Evolutionary conservation across 345 rosid genomes (phyloP).

Genomic region (Euphorbia peplus): DNA sequence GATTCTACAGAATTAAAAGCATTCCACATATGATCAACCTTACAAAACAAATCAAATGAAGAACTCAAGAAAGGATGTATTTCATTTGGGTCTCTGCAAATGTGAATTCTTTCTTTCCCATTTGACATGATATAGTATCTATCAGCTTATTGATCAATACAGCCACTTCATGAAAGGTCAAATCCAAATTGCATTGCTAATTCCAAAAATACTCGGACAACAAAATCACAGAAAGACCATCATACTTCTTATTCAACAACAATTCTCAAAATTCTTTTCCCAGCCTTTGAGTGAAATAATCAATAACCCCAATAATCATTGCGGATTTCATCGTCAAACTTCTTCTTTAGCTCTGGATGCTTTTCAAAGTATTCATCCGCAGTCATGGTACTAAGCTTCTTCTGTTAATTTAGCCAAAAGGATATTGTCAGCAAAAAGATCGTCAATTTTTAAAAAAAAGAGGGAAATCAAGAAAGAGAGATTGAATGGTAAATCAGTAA

Average conservation of each 20-base stretch:
- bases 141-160: not conserved
- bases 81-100: not conserved
- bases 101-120: not conserved
- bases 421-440: not conserved
- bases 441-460: not conserved
- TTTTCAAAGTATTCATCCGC: slow-evolving; percentile 95
- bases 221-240: not conserved
- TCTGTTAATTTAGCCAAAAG: slow-evolving; percentile 35
- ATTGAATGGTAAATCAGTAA: slow-evolving; percentile 15
- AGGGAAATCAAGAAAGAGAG: not conserved
- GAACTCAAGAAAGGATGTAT: not conserved
- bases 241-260: not conserved
- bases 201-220: not conserved
- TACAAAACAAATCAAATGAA: not conserved
- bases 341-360: slow-evolving; percentile 95
- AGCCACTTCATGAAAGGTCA: not conserved
- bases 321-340: slow-evolving; percentile 96
- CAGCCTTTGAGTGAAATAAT: not conserved
- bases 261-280: not conserved
- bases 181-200: not conserved
- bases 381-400: slow-evolving; percentile 96
- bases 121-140: not conserved
- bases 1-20: not conserved
- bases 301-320: slow-evolving; percentile 93
- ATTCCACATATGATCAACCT: not conserved